Evolutionary conservation across 495 filamentous ascomycete genomes (phyloP).

Genomic region (Aspergillus affinis): DNA sequence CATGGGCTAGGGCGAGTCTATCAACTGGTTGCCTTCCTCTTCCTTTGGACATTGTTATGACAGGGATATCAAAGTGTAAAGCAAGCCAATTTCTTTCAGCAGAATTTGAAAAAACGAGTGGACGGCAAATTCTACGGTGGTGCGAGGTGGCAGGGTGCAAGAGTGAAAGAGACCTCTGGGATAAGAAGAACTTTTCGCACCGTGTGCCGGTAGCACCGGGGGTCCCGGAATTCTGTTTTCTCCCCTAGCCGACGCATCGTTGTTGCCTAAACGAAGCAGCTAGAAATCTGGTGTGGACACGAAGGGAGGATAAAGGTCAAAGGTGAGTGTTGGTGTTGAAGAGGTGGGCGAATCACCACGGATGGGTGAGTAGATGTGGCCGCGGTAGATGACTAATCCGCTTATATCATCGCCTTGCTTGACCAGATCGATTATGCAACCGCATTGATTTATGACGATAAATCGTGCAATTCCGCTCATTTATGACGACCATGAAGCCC

Average conservation of each 20-base stretch:
- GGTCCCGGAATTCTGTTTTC: conserved; percentile 9
- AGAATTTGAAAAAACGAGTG: conserved; percentile 7
- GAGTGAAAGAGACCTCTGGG: conserved; percentile 8
- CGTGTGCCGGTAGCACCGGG: conserved; percentile 5
- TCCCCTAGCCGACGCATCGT: not conserved
- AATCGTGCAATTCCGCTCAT: too few relatives aligned
- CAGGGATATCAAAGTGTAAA: too few relatives aligned
- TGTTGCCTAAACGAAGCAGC: conserved; percentile 12
- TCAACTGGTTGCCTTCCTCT: conserved; percentile 11
- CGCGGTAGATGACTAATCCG: too few relatives aligned
- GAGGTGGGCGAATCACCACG: conserved; percentile 14
- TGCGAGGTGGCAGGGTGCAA: conserved; percentile 4
- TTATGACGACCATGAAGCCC: too few relatives aligned
- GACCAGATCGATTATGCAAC: too few relatives aligned
- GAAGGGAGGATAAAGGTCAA: conserved; percentile 12
- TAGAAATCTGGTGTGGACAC: conserved; percentile 10
- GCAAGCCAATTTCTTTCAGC: too few relatives aligned
- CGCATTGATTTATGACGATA: too few relatives aligned
- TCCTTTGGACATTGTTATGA: conserved; percentile 11
- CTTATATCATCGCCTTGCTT: too few relatives aligned
- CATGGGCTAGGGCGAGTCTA: conserved; percentile 2
- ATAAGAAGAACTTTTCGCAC: not conserved
- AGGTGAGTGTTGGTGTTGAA: conserved; percentile 13
- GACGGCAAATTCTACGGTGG: conserved; percentile 8
- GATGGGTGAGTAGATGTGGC: too few relatives aligned